Conservation (phyloP, 2,329 filamentous ascomycete species). For the Diaporthe sp. region DNA sequence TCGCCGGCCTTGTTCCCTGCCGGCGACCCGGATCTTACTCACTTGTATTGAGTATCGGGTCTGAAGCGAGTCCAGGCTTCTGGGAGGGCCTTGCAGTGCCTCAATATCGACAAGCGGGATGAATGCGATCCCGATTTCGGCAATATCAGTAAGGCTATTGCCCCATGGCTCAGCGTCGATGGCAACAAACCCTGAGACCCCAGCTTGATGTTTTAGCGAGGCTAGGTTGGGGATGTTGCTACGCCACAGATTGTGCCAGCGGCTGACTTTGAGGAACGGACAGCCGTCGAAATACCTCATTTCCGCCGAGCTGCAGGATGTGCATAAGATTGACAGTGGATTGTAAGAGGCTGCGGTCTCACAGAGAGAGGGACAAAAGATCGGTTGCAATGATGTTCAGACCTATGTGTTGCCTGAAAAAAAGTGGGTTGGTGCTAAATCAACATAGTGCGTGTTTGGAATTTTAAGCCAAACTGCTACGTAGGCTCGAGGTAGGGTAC, state of each 20-base stretch:
- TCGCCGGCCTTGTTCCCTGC: constrained; percentile 1
- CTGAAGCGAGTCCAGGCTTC: constrained; percentile 6
- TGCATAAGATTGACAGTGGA: neutral
- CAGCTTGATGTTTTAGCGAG: constrained; percentile 17
- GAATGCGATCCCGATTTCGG: constrained; percentile 15
- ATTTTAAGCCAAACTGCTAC: neutral
- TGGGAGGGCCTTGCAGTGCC: constrained; percentile 9
- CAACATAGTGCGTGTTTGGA: neutral
- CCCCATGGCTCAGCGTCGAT: constrained; percentile 20
- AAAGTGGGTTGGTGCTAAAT: neutral
- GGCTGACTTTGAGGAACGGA: constrained; percentile 18
- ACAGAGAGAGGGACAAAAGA: constrained; percentile 2
- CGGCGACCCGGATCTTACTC: constrained; percentile 9
- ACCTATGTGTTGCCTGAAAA: neutral
- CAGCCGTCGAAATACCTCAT: constrained; percentile 15
- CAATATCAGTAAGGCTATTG: constrained; percentile 14
- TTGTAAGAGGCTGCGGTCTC: neutral
- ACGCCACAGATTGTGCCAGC: constrained; percentile 7
- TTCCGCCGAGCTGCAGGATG: neutral
- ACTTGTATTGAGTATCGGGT: constrained; percentile 4
- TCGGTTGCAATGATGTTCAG: neutral
- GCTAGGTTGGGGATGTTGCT: constrained; percentile 17
- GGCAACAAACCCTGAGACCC: constrained; percentile 5
- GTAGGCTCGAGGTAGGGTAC: too few species aligned
- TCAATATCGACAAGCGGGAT: constrained; percentile 6